Base-by-base conservation (phyloP, 192 early-diverging fungal species). In the Funneliformis geosporum region DNA sequence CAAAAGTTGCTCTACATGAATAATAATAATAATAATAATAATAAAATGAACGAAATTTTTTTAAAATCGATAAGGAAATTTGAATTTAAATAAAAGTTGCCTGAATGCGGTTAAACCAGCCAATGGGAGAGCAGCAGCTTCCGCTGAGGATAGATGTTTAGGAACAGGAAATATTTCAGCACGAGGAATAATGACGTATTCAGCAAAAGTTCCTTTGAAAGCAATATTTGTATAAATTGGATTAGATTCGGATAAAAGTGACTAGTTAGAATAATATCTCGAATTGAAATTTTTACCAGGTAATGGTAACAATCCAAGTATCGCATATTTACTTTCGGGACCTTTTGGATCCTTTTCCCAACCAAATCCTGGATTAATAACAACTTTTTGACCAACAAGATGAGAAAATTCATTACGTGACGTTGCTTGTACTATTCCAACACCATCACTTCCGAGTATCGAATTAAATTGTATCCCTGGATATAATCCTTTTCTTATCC, bases 111-210 rank as follows among this genome's bases (percentile, higher is more conserved):
- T 90, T 70, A 90, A 80, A 40, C 89, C 93, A 25, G 92, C 93
- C 8, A 94, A 80, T 6, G 93, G 92, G 23, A 94, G 70, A 66
- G 93, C 91, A 10, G 92, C 91, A 3, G 87, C 91, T 79, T 94
- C 88, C 16, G 78, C 83, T 43, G 82, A 82, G 23, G 90, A 84
- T 59, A 94, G 82, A 72, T 93, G 92, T 8, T 76, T 79, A 11
- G 92, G 93, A 4, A 84, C 85, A 27, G 82, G 80, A 55, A 87
- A 83, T 6, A 92, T 79, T 16, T 90, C 83, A 0, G 50, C 50
- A 21, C 50, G 14, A 21, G 50, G 50, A 55, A 55, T 5, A 7
- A n/a, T 16, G 7, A 18, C 6, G 21, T 18, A 55, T 21, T 55
- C 50, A 55, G 50, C 50, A 55, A 55, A 21, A 6, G 50, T 55